Evolutionary conservation across 495 filamentous ascomycete species (phyloP), one percentile per base, ranked within the genome.

Genomic region (Aspergillus cristatus): DNA sequence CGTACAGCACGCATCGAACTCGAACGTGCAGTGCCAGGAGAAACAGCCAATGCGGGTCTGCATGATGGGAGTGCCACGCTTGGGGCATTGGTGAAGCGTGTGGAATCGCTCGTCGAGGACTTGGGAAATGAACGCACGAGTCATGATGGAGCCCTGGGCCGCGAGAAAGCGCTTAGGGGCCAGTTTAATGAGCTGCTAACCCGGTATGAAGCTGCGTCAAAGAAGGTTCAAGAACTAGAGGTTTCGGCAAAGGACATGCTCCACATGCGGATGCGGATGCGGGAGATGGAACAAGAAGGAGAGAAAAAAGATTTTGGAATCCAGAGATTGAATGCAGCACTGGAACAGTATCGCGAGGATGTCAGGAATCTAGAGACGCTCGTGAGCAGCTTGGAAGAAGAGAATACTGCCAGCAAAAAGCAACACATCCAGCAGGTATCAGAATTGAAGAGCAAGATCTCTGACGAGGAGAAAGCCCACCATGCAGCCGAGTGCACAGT

Each of bases 1-100:
- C 74, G 80, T n/a, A 46, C 69, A n/a, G 79, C 81, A 3, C 73
- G 81, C 3, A 62, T 86, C 1, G 71, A 79, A 17, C 65, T 86
- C 5, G 82, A 86, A 43, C 74, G 76, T 46, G 58, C 79, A 2
- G 65, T 77, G 0, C 82, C 82, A 0, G 81, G 80, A 3, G 82
- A 86, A 47, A 57, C 65, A 50, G 13, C 75, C 43, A 24, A 66
- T 62, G 35, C 63, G 39, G 24, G 68, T 38, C 32, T 68, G 12
- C 37, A 50, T n/a, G 42, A 64, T 28, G 65, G 60, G 1, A 54
- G 49, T 33, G 61, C 39, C 43, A 75, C 53, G 42, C 66, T 47
- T 28, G 41, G 46, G 37, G 65, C 51, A 17, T 53, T 65, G 32
- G 51, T 60, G 0, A 51, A 50, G 15, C 52, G 62, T 10, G 56